Evolutionary conservation across 2,329 filamentous ascomycete genomes (phyloP).

Genomic region (Domatiomyces globalis): DNA sequence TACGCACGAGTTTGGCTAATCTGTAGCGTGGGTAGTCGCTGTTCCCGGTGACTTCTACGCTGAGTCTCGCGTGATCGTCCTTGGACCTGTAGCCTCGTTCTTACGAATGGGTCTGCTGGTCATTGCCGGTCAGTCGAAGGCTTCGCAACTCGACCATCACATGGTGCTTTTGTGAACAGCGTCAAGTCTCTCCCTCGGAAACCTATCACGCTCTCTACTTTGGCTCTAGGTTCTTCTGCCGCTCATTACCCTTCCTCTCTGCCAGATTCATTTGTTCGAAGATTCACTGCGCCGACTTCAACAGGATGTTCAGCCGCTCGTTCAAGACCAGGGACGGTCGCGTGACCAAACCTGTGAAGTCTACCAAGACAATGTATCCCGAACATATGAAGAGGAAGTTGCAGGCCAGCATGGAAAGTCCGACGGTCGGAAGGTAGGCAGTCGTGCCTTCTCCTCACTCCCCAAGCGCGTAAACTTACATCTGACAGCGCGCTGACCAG

Average conservation of each 20-base stretch:
- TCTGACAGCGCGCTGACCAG: constrained; percentile 38
- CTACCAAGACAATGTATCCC: constrained; percentile 59
- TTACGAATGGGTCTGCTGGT: constrained; percentile 13
- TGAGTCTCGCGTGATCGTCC: constrained; percentile 7
- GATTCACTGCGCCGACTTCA: constrained; percentile 23
- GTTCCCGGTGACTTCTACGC: constrained; percentile 19
- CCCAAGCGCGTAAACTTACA: constrained; percentile 12
- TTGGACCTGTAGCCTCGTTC: constrained; percentile 9
- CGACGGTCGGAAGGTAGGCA: constrained; percentile 29
- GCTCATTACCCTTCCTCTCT: constrained; percentile 30
- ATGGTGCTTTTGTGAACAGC: constrained; percentile 35
- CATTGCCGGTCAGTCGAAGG: constrained; percentile 26
- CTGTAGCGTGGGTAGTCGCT: constrained; percentile 22
- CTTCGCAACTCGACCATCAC: constrained; percentile 42
- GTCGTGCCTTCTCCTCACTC: not conserved
- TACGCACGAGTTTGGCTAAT: constrained; percentile 23
- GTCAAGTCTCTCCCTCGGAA: constrained; percentile 20
- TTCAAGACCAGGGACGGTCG: constrained; percentile 65
- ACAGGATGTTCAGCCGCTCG: constrained; percentile 82
- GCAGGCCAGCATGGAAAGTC: constrained; percentile 63
- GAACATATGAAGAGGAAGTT: constrained; percentile 74
- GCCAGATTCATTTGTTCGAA: constrained; percentile 33
- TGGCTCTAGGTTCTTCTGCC: constrained; percentile 24
- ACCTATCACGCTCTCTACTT: constrained; percentile 29
- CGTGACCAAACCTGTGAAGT: constrained; percentile 74